A percentile compares a stretch with the other conserved stretches of the same genome.
Conservation (phyloP, 306 rosid species). For the Prunus mira region DNA sequence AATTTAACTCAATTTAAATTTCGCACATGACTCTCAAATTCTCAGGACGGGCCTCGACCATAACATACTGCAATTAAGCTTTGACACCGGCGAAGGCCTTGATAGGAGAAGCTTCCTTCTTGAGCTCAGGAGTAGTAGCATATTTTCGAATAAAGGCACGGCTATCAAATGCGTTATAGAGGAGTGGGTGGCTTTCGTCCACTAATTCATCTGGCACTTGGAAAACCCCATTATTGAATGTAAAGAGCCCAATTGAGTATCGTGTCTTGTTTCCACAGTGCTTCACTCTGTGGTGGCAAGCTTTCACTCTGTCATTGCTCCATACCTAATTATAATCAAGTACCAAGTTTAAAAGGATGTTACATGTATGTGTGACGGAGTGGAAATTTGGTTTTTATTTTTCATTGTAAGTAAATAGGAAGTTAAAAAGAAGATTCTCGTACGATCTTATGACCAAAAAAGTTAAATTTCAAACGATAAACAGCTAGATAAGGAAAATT, state of each 20-base stretch:
- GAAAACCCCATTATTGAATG: neutral
- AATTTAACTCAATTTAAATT: no score
- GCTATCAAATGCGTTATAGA: neutral
- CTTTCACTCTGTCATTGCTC: conserved; percentile 16
- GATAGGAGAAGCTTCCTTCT: neutral
- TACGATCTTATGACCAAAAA: no score
- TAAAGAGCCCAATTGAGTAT: conserved; percentile 4
- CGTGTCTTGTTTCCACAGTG: neutral
- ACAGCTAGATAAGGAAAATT: no score
- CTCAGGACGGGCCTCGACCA: no score
- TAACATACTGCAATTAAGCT: no score
- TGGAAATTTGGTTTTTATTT: no score
- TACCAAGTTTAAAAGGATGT: neutral
- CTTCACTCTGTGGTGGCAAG: conserved; percentile 6
- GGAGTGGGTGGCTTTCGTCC: conserved; percentile 6
- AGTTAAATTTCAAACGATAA: no score
- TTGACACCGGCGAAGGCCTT: neutral
- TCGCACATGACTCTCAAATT: no score
- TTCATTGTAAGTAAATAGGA: no score
- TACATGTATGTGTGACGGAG: no score
- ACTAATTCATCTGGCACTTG: neutral
- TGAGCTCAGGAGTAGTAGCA: neutral
- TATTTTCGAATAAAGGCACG: neutral
- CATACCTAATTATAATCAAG: neutral
- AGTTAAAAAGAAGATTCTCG: no score